A percentile compares a stretch with the other conserved stretches of the same genome.
These are phyloP conservation scores for Candida silvatica DNA, from an alignment of 805 yeast genomes.

Conservation along the genomic window DNA sequence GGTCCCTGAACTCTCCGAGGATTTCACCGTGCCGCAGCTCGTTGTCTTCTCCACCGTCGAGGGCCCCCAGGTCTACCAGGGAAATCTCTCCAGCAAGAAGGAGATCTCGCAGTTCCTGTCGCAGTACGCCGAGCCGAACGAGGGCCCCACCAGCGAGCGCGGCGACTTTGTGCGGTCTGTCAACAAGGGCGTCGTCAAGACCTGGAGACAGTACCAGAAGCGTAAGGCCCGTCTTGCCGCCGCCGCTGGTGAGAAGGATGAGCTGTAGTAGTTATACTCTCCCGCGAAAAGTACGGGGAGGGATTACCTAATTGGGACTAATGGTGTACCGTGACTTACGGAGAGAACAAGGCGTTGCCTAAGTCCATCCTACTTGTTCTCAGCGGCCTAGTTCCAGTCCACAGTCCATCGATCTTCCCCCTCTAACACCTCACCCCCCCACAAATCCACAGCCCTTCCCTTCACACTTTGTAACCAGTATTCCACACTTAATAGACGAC, in stretches of 20 bases:
- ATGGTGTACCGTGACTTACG: too few species aligned
- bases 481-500: too few species aligned
- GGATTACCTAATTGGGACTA: too few species aligned
- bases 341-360: too few species aligned
- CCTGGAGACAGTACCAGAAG: slow-evolving; percentile 12
- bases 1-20: slow-evolving; percentile 9
- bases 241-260: slow-evolving; percentile 3
- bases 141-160: slow-evolving; percentile 25
- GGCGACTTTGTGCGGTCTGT: slow-evolving; percentile 15
- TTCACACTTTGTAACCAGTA: too few species aligned
- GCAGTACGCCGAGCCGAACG: slow-evolving; percentile 23
- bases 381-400: too few species aligned
- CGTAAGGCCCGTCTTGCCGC: not conserved
- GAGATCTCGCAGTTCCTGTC: slow-evolving; percentile 24
- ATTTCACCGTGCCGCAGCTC: slow-evolving; percentile 15
- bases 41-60: slow-evolving; percentile 15
- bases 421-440: too few species aligned
- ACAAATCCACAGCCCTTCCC: too few species aligned
- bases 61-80: slow-evolving; percentile 14
- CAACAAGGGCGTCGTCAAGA: slow-evolving; percentile 14
- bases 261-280: too few species aligned
- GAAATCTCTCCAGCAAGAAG: slow-evolving; percentile 22
- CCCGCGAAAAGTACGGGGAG: too few species aligned
- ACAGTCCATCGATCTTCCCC: too few species aligned
- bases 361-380: too few species aligned